A percentile compares a stretch with the other conserved stretches of the same genome.
Conservation (phyloP, 2,329 filamentous ascomycete genomes). For the Alternaria angustiovoidea region DNA sequence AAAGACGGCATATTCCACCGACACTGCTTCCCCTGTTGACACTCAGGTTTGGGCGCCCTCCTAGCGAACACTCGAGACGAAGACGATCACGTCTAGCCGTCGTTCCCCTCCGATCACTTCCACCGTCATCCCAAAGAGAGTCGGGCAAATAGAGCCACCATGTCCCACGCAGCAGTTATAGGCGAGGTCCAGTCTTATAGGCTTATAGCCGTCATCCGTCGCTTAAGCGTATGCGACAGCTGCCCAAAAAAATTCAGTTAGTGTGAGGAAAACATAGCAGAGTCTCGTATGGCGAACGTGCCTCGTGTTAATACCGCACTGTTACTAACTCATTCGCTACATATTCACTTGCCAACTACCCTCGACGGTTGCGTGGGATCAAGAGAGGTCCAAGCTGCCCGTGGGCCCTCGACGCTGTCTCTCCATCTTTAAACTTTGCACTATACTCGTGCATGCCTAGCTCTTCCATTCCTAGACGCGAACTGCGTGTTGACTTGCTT, state of each 20-base stretch:
- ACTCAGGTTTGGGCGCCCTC: not conserved
- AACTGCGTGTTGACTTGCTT: conserved; percentile 20
- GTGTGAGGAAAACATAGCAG: conserved; percentile 3
- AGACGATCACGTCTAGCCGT: not conserved
- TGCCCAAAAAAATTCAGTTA: not conserved
- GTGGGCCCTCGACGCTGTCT: conserved; percentile 7
- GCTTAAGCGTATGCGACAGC: conserved; percentile 8
- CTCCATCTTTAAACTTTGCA: conserved; percentile 17
- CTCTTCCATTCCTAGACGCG: conserved; percentile 12
- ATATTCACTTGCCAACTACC: conserved; percentile 19
- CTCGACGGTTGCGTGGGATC: conserved; percentile 23
- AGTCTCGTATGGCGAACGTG: conserved; percentile 8
- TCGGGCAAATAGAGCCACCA: conserved; percentile 11
- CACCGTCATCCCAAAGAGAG: conserved; percentile 6
- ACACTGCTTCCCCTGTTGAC: not conserved
- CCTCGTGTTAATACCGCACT: conserved; percentile 7
- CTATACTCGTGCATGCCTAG: conserved; percentile 10
- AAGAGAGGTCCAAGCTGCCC: conserved; percentile 41
- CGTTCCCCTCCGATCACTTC: conserved; percentile 6
- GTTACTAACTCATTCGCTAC: conserved; percentile 8
- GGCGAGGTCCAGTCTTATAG: conserved; percentile 17
- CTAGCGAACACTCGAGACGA: not conserved
- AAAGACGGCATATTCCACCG: conserved; percentile 2
- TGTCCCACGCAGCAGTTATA: conserved; percentile 24
- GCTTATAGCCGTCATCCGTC: conserved; percentile 10